Percentiles rank a stretch among this genome's conserved stretches.
These are phyloP conservation scores for Luffa acutangula DNA, from an alignment of 306 rosid genomes.

Conservation along the genomic window DNA sequence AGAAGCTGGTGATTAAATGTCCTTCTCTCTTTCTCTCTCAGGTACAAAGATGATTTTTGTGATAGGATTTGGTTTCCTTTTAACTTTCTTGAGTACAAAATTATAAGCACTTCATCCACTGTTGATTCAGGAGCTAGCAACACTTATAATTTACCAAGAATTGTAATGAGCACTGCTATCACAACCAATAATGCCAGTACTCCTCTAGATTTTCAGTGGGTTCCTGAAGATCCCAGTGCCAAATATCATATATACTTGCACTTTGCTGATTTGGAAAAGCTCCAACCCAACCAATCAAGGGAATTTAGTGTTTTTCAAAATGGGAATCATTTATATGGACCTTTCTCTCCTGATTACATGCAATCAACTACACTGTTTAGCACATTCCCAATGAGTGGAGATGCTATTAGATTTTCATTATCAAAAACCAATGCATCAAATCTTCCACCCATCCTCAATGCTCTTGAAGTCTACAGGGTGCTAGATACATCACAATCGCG, in stretches of 20 bases:
- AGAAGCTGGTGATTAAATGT: background rate
- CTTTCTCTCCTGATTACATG: conserved; percentile 9
- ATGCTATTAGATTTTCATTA: background rate
- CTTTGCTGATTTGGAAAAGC: conserved; percentile 13
- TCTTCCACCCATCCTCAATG: conserved; percentile 18
- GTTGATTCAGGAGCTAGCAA: background rate
- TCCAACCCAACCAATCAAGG: background rate
- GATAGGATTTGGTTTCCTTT: conserved; percentile 18
- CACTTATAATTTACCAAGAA: background rate
- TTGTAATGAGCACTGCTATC: conserved; percentile 9
- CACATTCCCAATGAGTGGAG: conserved; percentile 1
- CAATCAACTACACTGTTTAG: background rate
- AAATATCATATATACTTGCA: conserved; percentile 1
- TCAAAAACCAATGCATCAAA: background rate
- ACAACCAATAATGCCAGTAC: conserved; percentile 1
- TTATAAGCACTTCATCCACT: conserved; percentile 8
- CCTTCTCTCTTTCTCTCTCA: background rate
- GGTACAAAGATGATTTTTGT: conserved; percentile 26
- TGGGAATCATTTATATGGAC: background rate
- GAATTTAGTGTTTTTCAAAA: background rate
- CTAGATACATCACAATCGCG: background rate
- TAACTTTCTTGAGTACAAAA: background rate
- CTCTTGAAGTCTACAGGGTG: conserved; percentile 5
- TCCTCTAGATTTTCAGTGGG: background rate
- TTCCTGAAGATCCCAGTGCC: conserved; percentile 1